Percentiles rank a stretch among this genome's conserved stretches.
These are phyloP conservation scores for Senecio squalidus DNA, from an alignment of 140 eudicot species.

Conservation along the genomic window DNA sequence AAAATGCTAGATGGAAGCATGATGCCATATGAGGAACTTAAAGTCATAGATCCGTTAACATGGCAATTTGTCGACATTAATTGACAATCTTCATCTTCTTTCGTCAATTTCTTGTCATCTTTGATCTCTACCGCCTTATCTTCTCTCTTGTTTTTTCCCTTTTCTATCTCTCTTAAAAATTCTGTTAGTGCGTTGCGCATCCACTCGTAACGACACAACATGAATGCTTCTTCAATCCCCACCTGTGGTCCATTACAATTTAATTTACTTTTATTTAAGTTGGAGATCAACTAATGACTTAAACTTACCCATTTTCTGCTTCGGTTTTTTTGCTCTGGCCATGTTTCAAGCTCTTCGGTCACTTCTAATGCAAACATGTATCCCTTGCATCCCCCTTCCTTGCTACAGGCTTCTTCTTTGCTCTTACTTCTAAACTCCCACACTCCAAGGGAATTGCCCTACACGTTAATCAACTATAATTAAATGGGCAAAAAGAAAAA, in stretches of 20 bases:
- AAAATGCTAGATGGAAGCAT: constrained; percentile 42
- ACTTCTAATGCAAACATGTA: constrained; percentile 66
- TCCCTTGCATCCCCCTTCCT: constrained; percentile 68
- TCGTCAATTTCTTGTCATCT: constrained; percentile 11
- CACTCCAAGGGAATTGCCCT: constrained; percentile 48
- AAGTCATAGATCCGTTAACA: constrained; percentile 28
- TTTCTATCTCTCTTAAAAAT: constrained; percentile 29
- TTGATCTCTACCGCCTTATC: constrained; percentile 5
- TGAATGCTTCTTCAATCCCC: constrained; percentile 42
- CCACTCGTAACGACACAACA: constrained; percentile 64
- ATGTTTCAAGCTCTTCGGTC: constrained; percentile 59
- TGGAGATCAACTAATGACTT: not conserved
- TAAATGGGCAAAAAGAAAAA: not conserved
- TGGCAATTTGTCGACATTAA: constrained; percentile 38
- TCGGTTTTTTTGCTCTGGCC: constrained; percentile 66
- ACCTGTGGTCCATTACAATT: constrained; percentile 27
- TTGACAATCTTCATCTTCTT: constrained; percentile 36
- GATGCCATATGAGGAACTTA: constrained; percentile 26
- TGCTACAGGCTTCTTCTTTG: constrained; percentile 38
- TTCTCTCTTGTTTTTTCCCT: constrained; percentile 16
- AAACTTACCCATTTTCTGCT: constrained; percentile 56
- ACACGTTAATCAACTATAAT: not conserved
- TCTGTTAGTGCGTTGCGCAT: constrained; percentile 49
- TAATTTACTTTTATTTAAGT: not conserved
- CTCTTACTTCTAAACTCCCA: constrained; percentile 78